Conservation (phyloP, 2,329 filamentous ascomycete genomes). For the Venturia nashicola region DNA sequence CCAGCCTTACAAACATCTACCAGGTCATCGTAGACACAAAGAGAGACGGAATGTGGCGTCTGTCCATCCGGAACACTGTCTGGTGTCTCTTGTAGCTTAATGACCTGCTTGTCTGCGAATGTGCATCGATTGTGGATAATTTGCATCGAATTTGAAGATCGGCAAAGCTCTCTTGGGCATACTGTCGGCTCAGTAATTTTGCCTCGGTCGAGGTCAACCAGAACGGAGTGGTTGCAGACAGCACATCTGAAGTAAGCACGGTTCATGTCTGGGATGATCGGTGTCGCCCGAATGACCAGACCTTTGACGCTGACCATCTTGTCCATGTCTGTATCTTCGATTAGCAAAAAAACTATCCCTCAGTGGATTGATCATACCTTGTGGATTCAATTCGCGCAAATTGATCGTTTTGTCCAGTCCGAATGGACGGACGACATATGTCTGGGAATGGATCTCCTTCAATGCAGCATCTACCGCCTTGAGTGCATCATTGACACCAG, state of each 20-base stretch:
- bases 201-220: slow-evolving; percentile 85
- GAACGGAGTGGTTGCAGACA: slow-evolving; percentile 81
- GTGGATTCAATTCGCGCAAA: slow-evolving; percentile 85
- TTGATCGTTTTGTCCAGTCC: slow-evolving; percentile 81
- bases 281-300: slow-evolving; percentile 86
- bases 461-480: slow-evolving; percentile 20
- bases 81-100: slow-evolving; percentile 95
- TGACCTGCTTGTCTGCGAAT: slow-evolving; percentile 96
- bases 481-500: slow-evolving; percentile 1
- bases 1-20: slow-evolving; percentile 97
- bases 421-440: slow-evolving; percentile 81
- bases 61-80: slow-evolving; percentile 91
- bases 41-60: slow-evolving; percentile 90
- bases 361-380: slow-evolving; percentile 36
- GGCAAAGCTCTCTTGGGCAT: slow-evolving; percentile 73
- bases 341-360: slow-evolving; percentile 16
- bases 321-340: slow-evolving; percentile 60
- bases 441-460: slow-evolving; percentile 34
- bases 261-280: slow-evolving; percentile 98
- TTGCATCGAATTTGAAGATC: slow-evolving; percentile 89
- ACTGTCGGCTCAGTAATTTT: slow-evolving; percentile 90
- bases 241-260: slow-evolving; percentile 96
- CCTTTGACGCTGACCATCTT: slow-evolving; percentile 92
- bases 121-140: slow-evolving; percentile 92
- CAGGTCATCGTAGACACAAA: slow-evolving; percentile 92